Base-by-base conservation (phyloP, 2,329 filamentous ascomycete genomes). In the Didymella pomorum region DNA sequence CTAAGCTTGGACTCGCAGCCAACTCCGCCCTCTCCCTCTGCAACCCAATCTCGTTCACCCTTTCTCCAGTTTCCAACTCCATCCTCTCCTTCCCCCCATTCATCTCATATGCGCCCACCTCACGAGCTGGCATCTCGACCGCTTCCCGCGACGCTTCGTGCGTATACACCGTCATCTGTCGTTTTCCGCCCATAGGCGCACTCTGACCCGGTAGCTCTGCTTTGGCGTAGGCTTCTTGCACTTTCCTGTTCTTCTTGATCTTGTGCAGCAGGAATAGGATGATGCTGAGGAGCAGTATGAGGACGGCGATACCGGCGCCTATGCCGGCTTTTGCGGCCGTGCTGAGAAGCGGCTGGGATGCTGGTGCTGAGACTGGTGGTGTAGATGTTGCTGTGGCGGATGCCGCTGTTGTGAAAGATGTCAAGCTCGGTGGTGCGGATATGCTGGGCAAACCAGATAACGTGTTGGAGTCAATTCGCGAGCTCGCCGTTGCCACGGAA, bases 111-210 rank as follows among this genome's bases (percentile, higher is more conserved):
- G 26, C 26, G 14, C 14, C 12, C 10, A 20, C 20, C 16, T 43
- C 44, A 20, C 42, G 16, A 4, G 25, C 35, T 21, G 52, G 43
- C 52, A 54, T 25, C 31, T 54, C 50, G n/a, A 37, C 31, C 11
- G 50, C 14, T 14, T 33, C 12, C 1, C 7, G 18, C 10, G 31
- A 18, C 18, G n/a, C 29, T n/a, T 37, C 43, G 11, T 18, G 21
- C 33, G 51, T 18, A 23, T 23, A 54, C 3, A 42, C 43, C 4
- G 39, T 21, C 51, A 18, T 23, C n/a, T 41, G 23, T 2, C 11
- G 51, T 25, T 54, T 47, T 25, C 10, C 18, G 20, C 11, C 25
- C 23, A 16, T 18, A 7, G 23, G n/a, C n/a, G 18, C 29, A 31
- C 25, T 46, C 23, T 39, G 33, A 4, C 33, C 51, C n/a, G 33